phyloP scores from a whole-genome alignment of 2,329 filamentous ascomycete species.

The Cryphonectria carpinicola region DNA sequence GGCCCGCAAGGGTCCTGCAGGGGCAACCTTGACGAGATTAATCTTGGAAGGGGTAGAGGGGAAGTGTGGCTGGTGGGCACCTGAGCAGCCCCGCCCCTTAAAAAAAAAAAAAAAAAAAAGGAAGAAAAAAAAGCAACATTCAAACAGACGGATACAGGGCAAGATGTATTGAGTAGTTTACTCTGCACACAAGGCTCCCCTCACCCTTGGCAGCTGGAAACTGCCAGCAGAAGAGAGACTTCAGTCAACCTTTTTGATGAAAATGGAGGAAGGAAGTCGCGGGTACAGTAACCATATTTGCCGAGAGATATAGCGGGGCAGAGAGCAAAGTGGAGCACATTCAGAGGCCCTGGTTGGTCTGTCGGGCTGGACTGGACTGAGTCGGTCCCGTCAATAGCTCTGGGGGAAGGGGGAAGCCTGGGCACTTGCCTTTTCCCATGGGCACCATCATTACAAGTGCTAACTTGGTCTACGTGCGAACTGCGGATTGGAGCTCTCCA shows the following conservation, averaged over 20 bases:
- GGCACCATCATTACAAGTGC: neutral
- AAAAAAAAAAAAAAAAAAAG: neutral
- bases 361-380: neutral
- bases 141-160: neutral
- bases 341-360: neutral
- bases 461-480: neutral
- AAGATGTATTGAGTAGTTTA: neutral
- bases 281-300: neutral
- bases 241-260: neutral
- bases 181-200: neutral
- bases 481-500: neutral
- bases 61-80: neutral
- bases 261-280: neutral
- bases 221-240: neutral
- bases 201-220: neutral
- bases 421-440: neutral
- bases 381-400: conserved; percentile 1
- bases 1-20: neutral
- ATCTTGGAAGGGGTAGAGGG: neutral
- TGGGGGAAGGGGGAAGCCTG: neutral
- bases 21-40: neutral
- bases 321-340: too few species aligned
- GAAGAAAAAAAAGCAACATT: neutral
- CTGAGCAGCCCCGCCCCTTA: neutral
- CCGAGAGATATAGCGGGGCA: neutral